These are phyloP conservation scores for Cercospora beticola DNA, from an alignment of 2,329 filamentous ascomycete genomes.

Conservation along the genomic window DNA sequence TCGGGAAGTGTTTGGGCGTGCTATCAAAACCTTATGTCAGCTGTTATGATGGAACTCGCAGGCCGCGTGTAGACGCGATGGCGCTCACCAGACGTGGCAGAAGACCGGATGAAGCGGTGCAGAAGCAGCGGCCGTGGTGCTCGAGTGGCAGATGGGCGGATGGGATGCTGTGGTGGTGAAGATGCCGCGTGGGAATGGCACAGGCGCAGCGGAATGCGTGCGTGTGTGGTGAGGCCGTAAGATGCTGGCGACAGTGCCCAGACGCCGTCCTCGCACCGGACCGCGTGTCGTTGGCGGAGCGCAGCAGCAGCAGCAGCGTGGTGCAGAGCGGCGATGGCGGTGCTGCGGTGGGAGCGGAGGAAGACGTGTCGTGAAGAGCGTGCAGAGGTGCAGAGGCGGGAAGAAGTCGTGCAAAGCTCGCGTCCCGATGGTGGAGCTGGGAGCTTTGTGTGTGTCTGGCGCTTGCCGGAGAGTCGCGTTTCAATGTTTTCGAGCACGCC, in stretches of 20 bases:
- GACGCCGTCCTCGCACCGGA: neutral
- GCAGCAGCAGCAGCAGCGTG: neutral
- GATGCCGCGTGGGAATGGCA: constrained; percentile 12
- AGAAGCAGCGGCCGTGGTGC: constrained; percentile 13
- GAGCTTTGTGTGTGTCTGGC: constrained; percentile 11
- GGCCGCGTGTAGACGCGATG: constrained; percentile 35
- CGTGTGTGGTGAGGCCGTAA: neutral
- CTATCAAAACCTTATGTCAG: constrained; percentile 33
- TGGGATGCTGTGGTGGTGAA: constrained; percentile 8
- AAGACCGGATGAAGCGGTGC: constrained; percentile 17
- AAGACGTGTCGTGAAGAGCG: neutral
- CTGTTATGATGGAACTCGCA: constrained; percentile 30
- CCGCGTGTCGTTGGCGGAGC: neutral
- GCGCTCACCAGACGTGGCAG: constrained; percentile 31
- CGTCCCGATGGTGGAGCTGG: constrained; percentile 9
- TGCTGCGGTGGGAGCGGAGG: neutral
- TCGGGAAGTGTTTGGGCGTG: constrained; percentile 22
- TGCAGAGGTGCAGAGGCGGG: constrained; percentile 5
- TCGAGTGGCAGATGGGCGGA: constrained; percentile 11
- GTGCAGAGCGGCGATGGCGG: neutral
- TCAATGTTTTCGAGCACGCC: constrained; percentile 1
- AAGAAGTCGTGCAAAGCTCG: constrained; percentile 14
- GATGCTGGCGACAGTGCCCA: neutral
- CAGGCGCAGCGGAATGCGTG: neutral
- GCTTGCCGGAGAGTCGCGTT: constrained; percentile 12